Base-by-base conservation (phyloP, 1,284 basidiomycete species). In the Abortiporus biennis region DNA sequence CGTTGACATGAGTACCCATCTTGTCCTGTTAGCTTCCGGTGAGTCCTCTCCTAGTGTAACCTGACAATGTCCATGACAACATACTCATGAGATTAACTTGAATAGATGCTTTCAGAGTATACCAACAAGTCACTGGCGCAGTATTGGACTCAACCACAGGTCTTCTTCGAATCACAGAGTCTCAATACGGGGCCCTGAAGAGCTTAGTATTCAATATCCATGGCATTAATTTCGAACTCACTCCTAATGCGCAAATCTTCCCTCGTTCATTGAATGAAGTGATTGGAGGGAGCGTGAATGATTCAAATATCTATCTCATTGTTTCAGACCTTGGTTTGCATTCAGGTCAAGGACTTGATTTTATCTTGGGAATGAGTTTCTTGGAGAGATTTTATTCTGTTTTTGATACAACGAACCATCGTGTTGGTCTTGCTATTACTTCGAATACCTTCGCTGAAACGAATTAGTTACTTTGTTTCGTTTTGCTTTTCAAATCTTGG, bases 311-410 rank as follows among this genome's bases (percentile, higher is more conserved):
- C 22, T 62, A 59, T 48, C 56, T 60, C 38, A 52, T 62, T 30
- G 46, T 57, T 16, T 43, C 33, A 42, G 49, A 55, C 48, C 25
- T 53, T 24, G 55, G 54, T 20, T 43, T 44, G 8, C 13, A 15
- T 24, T 38, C 42, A 17, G 55, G 57, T 20, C 16, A 29, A 8
- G 58, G 59, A 9, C 38, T 59, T 20, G 57, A 57, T 48, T 62
- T 62, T 51, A 55, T 59, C 48, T 59, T 64, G 46, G 58, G 64
- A 24, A 49, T 52, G 45, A 39, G 48, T 19, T 63, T 58, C 38
- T 53, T 70, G 9, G 75, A 84, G 58, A 74, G 80, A 19, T 84
- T 75, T 69, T 83, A 81, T 62, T 67, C 69, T 15, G 76, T 81
- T 15, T 82, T 61, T 54, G 82, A 84, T 52, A 74, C 71, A 23